These are phyloP conservation scores for Fonsecaea pedrosoi DNA, from an alignment of 2,329 filamentous ascomycete genomes.

Conservation along the genomic window DNA sequence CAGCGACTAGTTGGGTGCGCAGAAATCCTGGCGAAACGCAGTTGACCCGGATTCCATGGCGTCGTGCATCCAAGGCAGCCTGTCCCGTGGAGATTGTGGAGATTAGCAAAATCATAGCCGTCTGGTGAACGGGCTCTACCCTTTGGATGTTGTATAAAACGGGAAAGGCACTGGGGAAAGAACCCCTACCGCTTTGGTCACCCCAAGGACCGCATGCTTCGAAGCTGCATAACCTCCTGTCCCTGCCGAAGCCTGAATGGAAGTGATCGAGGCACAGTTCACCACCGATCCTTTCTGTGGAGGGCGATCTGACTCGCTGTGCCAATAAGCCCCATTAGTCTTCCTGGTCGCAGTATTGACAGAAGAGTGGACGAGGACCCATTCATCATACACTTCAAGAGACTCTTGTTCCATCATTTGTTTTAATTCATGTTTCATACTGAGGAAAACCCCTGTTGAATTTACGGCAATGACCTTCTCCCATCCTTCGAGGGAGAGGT, in stretches of 20 bases:
- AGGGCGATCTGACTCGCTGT: slow-evolving; percentile 6
- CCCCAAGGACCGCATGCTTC: slow-evolving; percentile 20
- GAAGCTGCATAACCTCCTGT: slow-evolving; percentile 17
- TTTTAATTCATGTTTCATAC: slow-evolving; percentile 81
- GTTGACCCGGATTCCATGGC: slow-evolving; percentile 25
- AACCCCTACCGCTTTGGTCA: slow-evolving; percentile 16
- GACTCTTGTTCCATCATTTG: slow-evolving; percentile 27
- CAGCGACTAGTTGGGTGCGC: slow-evolving; percentile 18
- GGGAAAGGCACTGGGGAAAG: background rate
- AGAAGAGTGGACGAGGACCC: slow-evolving; percentile 1
- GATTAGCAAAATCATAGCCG: too few relatives aligned
- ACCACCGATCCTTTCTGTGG: slow-evolving; percentile 52
- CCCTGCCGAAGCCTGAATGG: slow-evolving; percentile 4
- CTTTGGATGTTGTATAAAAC: too few relatives aligned
- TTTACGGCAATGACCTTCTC: slow-evolving; percentile 91
- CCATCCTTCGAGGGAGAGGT: slow-evolving; percentile 75
- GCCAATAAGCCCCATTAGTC: background rate
- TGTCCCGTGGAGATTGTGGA: too few relatives aligned
- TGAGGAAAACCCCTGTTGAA: slow-evolving; percentile 97
- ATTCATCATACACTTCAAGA: too few relatives aligned
- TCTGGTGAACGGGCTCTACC: too few relatives aligned
- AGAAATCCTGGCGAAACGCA: slow-evolving; percentile 20
- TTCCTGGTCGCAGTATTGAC: background rate
- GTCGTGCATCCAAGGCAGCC: slow-evolving; percentile 11
- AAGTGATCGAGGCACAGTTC: slow-evolving; percentile 26